phyloP scores from a whole-genome alignment of 495 filamentous ascomycete genomes.

The Astrothelium macrocarpum region DNA sequence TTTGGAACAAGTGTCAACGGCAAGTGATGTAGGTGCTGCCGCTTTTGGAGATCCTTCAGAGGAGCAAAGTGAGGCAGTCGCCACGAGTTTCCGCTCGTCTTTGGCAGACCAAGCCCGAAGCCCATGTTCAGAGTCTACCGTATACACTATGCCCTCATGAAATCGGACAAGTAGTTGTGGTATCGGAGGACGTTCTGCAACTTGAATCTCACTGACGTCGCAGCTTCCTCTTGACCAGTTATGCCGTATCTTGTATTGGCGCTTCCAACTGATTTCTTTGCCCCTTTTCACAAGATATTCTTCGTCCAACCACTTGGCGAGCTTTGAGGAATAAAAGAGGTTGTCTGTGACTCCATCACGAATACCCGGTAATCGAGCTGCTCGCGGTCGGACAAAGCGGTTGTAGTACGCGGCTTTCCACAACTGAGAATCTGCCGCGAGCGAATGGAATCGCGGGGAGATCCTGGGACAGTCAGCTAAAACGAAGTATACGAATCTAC shows the following conservation, averaged over 20 bases:
- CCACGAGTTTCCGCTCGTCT: constrained; percentile 44
- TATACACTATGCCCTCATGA: constrained; percentile 65
- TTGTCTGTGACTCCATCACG: constrained; percentile 37
- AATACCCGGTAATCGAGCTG: constrained; percentile 62
- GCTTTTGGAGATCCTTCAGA: constrained; percentile 24
- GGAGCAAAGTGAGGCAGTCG: constrained; percentile 28
- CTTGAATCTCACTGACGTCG: constrained; percentile 62
- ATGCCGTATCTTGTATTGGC: constrained; percentile 77
- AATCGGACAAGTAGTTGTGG: constrained; percentile 61
- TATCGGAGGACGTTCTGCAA: constrained; percentile 44
- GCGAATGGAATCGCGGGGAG: constrained; percentile 64
- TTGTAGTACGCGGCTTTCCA: constrained; percentile 89
- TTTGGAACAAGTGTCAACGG: constrained; percentile 39
- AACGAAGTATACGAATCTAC: background rate
- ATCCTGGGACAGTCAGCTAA: constrained; percentile 39
- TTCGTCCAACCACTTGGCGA: constrained; percentile 78
- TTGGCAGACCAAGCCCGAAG: constrained; percentile 71
- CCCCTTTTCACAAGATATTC: constrained; percentile 45
- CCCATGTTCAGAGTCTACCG: constrained; percentile 58
- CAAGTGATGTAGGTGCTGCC: constrained; percentile 56
- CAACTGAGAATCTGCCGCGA: constrained; percentile 74
- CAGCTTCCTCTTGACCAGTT: constrained; percentile 88
- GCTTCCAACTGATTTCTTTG: constrained; percentile 67
- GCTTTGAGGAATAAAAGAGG: constrained; percentile 58
- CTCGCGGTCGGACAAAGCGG: constrained; percentile 78